Evolutionary conservation across 192 early-diverging fungal genomes (phyloP).

Genomic region (Coemansia asiatica): DNA sequence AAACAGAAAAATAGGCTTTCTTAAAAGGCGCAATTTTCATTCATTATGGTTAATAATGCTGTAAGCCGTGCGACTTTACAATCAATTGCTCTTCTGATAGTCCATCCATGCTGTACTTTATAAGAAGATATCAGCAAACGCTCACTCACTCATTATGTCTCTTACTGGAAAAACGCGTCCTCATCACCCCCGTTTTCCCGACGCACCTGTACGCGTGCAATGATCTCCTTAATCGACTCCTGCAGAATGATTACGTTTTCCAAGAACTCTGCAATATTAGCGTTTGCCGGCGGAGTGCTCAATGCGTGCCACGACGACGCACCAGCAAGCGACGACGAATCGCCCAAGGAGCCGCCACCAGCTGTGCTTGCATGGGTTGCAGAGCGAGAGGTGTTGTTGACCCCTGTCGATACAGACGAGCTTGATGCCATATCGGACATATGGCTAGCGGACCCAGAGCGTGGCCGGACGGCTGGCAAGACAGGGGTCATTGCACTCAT

Average conservation of each 20-base stretch:
- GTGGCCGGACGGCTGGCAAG: slow-evolving; percentile 11
- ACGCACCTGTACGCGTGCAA: slow-evolving; percentile 78
- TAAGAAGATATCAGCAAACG: not conserved
- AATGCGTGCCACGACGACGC: slow-evolving; percentile 39
- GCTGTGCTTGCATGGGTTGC: slow-evolving; percentile 7
- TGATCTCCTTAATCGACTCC: slow-evolving; percentile 89
- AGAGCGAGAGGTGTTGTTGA: slow-evolving; percentile 5
- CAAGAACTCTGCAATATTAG: slow-evolving; percentile 59
- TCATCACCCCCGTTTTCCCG: slow-evolving; percentile 75
- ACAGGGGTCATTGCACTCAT: not conserved
- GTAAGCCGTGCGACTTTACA: too few relatives aligned
- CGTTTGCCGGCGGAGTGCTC: slow-evolving; percentile 44
- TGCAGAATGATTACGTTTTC: slow-evolving; percentile 92
- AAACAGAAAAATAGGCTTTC: not conserved
- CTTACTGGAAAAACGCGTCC: slow-evolving; percentile 36
- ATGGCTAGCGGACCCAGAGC: slow-evolving; percentile 32
- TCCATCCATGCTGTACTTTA: too few relatives aligned
- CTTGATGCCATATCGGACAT: slow-evolving; percentile 32
- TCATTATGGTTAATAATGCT: too few relatives aligned
- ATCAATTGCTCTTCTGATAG: too few relatives aligned
- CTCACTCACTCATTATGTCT: too few relatives aligned
- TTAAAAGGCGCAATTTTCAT: too few relatives aligned
- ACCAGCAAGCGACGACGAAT: slow-evolving; percentile 13
- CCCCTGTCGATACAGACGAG: slow-evolving; percentile 19
- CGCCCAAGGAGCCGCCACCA: not conserved